Evolutionary conservation across 768 basidiomycete genomes (phyloP), one percentile per base, ranked within the genome.

Genomic region (Fomitopsis pulvina): DNA sequence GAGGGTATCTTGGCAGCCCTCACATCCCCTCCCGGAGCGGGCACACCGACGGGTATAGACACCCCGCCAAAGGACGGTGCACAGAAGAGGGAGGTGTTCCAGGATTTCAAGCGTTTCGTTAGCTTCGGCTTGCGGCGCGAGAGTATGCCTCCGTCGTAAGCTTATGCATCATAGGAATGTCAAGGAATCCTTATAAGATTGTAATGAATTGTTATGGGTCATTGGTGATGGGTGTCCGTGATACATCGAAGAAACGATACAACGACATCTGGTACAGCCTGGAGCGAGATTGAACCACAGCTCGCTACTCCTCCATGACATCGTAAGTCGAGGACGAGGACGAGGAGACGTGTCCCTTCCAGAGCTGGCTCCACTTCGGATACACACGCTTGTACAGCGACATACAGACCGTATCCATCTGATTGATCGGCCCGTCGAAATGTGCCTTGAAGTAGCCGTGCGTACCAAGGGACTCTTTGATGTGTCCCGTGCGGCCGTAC

Each of bases 391-490:
- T 99, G 71, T 99, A 97, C 50, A 99, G 63, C 40, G 85, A 83
- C 86, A 98, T 87, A 66, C 93, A 96, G 49, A 97, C 79, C 14
- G 92, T 95, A 57, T 98, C 96, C 92, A 96, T 95, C 72, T 93
- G 92, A 62, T 79, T 86, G 58, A 97, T 83, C 20, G 87, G 90
- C 12, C 89, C 91, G 62, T 96, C 93, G 67, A 93, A 92, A 65
- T 90, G 80, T 16, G 92, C 94, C 73, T 98, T 98, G 78, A 93
- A 92, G 69, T 97, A 70, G 26, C 95, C 96, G 62, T 99, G 95
- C 26, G 93, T 98, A 41, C 95, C 95, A 16, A 99, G 82, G 8
- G 91, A 86, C 68, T 93, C 94, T 42, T 75, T 76, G 57, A 94
- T 89, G 66, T 99, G 93, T 2, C 95, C 96, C 22, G 75, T 76